A percentile compares a stretch with the other conserved stretches of the same genome.
Evolutionary conservation across 148 eudicot species (phyloP).

Genomic region (Tetragonia tetragonoides): DNA sequence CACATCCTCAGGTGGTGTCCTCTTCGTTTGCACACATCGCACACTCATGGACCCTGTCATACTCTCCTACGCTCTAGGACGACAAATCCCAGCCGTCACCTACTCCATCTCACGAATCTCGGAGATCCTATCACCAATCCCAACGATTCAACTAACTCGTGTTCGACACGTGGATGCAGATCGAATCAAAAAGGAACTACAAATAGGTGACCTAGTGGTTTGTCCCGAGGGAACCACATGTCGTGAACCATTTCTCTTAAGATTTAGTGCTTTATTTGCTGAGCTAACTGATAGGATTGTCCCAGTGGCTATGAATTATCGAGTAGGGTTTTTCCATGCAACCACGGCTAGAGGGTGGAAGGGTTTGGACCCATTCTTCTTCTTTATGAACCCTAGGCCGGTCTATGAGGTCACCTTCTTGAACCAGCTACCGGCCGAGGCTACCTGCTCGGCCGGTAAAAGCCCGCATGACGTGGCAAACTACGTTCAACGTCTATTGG

Average conservation of each 20-base stretch:
- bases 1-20: slow-evolving; percentile 59
- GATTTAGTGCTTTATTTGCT: slow-evolving; percentile 81
- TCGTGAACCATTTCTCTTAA: slow-evolving; percentile 74
- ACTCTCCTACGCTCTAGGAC: slow-evolving; percentile 64
- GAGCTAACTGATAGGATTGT: slow-evolving; percentile 79
- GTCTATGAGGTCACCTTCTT: slow-evolving; percentile 83
- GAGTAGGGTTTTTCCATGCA: slow-evolving; percentile 84
- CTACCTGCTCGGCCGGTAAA: slow-evolving; percentile 82
- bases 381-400: slow-evolving; percentile 92
- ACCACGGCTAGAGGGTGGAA: slow-evolving; percentile 96
- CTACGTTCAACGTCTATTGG: slow-evolving; percentile 84
- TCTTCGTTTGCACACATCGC: slow-evolving; percentile 85
- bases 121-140: slow-evolving; percentile 83
- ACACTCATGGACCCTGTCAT: slow-evolving; percentile 93
- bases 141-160: slow-evolving; percentile 74
- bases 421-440: slow-evolving; percentile 76
- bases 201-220: slow-evolving; percentile 65
- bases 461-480: slow-evolving; percentile 91
- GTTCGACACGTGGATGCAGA: slow-evolving; percentile 66
- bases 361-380: slow-evolving; percentile 80
- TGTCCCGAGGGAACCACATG: slow-evolving; percentile 97
- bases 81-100: slow-evolving; percentile 82
- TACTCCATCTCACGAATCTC: slow-evolving; percentile 78
- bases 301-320: slow-evolving; percentile 86
- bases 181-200: slow-evolving; percentile 46